Evolutionary conservation across 371 early-diverging fungal genomes (phyloP).

Genomic region (Lichtheimia ramosa): DNA sequence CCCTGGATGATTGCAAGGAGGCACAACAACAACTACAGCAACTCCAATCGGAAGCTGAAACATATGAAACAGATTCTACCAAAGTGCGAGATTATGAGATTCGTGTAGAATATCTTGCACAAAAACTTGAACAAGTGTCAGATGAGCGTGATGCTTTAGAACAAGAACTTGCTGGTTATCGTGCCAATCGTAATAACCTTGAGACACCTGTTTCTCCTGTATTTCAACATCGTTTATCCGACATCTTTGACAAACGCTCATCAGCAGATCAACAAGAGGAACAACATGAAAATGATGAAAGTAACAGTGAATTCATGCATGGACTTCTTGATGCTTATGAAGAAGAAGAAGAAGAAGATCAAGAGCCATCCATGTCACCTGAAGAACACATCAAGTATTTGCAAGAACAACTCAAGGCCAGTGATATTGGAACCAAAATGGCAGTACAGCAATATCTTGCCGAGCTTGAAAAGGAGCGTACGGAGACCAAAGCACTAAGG

Average conservation of each 20-base stretch:
- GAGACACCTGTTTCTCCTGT: constrained; percentile 24
- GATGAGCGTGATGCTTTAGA: constrained; percentile 40
- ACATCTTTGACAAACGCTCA: constrained; percentile 12
- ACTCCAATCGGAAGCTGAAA: constrained; percentile 29
- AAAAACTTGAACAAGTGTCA: constrained; percentile 41
- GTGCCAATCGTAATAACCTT: constrained; percentile 11
- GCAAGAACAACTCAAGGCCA: constrained; percentile 26
- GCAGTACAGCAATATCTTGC: constrained; percentile 34
- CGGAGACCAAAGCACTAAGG: constrained; percentile 23
- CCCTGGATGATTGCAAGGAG: constrained; percentile 21
- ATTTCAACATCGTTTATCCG: constrained; percentile 18
- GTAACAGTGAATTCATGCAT: constrained; percentile 29
- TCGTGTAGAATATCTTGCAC: constrained; percentile 40
- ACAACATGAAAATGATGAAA: constrained; percentile 6
- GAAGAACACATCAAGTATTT: constrained; percentile 20
- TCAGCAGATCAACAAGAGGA: constrained; percentile 11
- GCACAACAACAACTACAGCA: constrained; percentile 23
- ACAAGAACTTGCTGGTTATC: constrained; percentile 23
- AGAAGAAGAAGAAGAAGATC: constrained; percentile 16
- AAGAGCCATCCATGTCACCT: constrained; percentile 3
- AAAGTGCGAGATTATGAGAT: constrained; percentile 48
- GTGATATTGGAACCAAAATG: constrained; percentile 34
- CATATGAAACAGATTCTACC: constrained; percentile 31
- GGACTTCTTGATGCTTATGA: constrained; percentile 38
- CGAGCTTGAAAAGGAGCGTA: constrained; percentile 30